Base-by-base conservation (phyloP, 2,329 filamentous ascomycete species). In the Aspergillus thermomutatus region DNA sequence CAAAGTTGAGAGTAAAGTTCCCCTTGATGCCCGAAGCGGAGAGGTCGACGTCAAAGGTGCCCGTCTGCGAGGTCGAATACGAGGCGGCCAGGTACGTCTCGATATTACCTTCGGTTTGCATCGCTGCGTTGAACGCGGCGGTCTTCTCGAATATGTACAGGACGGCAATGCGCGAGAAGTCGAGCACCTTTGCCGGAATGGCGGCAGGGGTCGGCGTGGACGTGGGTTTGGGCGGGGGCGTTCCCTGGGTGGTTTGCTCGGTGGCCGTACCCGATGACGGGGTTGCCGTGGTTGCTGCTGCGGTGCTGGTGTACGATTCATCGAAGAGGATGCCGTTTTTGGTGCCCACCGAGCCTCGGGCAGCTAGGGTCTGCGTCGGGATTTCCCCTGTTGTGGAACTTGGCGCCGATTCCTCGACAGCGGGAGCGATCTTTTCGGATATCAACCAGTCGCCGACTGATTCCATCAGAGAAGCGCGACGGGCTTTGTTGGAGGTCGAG, bases 121-220 rank as follows among this genome's bases (percentile, higher is more conserved):
- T 59, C 28, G 75, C 67, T 52, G 66, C 64, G 7, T 63, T 53
- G 2, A 75, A 53, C 0, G 65, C 66, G 8, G 66, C 69, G 0
- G 73, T 75, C 47, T 70, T 66, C 61, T 75, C 63, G 19, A 75
- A 60, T 25, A 75, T 71, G 54, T 72, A 74, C 21, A 87, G 75
- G 6, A 75, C 67, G 2, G 71, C 69, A 45, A 73, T 65, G 47
- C 68, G 68, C 17, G 72, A 69, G 59, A 76, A 75, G 41, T 71
- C 67, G 21, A 74, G 58, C 17, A 69, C 64, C 9, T 65, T 56
- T 6, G 58, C 57, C 0, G 66, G 59, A 1, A 70, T 54, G 23
- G 49, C 45, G 43, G 56, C 40, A 25, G 57, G 49, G n/a, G 59
- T 51, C 21, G 56, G 54, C 10, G 57, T 49, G 27, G 61, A 14